Conservation (phyloP, 192 early-diverging fungal genomes). For the Coemansia nantahalensis region DNA sequence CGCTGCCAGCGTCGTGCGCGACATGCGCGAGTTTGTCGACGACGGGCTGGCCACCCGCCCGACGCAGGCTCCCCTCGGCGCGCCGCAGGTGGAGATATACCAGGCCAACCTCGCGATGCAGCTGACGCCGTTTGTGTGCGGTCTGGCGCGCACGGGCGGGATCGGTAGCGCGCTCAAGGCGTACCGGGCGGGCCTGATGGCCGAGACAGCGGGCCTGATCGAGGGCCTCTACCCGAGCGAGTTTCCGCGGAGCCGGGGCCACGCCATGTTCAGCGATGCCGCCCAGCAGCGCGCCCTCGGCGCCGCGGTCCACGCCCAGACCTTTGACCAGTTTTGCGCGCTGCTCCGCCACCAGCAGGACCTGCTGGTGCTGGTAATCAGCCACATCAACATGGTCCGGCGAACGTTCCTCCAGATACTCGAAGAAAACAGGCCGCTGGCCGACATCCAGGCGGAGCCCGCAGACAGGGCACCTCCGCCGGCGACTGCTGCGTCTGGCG, state of each 20-base stretch:
- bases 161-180: constrained; percentile 65
- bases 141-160: constrained; percentile 72
- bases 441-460: no score
- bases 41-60: constrained; percentile 27
- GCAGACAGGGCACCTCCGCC: no score
- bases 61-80: constrained; percentile 10
- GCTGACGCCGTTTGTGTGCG: constrained; percentile 73
- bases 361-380: constrained; percentile 69
- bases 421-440: constrained; percentile 46
- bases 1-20: constrained; percentile 42
- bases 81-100: constrained; percentile 45
- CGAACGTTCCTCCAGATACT: constrained; percentile 65
- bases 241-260: constrained; percentile 41
- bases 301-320: constrained; percentile 71
- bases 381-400: constrained; percentile 70
- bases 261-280: constrained; percentile 32
- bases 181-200: constrained; percentile 74
- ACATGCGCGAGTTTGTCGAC: constrained; percentile 52
- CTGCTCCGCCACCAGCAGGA: constrained; percentile 75
- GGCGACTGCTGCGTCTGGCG: no score
- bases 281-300: constrained; percentile 50
- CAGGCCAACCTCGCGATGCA: constrained; percentile 49
- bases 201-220: constrained; percentile 73
- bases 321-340: constrained; percentile 79
- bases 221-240: constrained; percentile 62